Evolutionary conservation across 768 basidiomycete species (phyloP).

Genomic region (Tylopilus intermedius): DNA sequence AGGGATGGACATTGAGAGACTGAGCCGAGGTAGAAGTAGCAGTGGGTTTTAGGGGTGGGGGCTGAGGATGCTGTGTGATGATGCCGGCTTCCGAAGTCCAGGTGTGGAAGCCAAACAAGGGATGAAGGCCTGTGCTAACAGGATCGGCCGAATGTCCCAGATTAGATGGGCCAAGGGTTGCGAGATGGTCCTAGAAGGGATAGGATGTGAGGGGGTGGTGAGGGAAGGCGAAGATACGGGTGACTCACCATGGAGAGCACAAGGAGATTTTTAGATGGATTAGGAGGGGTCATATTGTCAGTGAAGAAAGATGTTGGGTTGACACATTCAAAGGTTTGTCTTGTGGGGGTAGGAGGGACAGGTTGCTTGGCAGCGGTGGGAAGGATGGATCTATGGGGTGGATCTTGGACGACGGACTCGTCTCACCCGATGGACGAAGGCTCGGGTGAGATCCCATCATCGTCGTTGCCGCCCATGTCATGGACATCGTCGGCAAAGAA

Average conservation of each 20-base stretch:
- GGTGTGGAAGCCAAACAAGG: slow-evolving; percentile 24
- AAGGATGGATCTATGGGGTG: slow-evolving; percentile 1
- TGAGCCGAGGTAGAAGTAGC: slow-evolving; percentile 5
- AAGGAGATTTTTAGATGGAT: slow-evolving; percentile 27
- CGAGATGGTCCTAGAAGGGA: slow-evolving; percentile 24
- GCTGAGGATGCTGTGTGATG: slow-evolving; percentile 16
- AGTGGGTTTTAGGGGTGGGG: slow-evolving; percentile 6
- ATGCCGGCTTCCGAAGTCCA: slow-evolving; percentile 32
- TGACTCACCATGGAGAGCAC: slow-evolving; percentile 28
- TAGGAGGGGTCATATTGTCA: slow-evolving; percentile 16
- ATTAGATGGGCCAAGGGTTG: slow-evolving; percentile 26
- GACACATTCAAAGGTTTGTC: slow-evolving; percentile 25
- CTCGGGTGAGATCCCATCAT: slow-evolving; percentile 3
- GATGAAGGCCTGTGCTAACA: slow-evolving; percentile 5
- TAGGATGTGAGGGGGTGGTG: slow-evolving; percentile 4
- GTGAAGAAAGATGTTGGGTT: slow-evolving; percentile 26
- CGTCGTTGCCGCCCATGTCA: slow-evolving; percentile 17
- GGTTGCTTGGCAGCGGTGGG: slow-evolving; percentile 9
- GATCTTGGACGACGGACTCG: slow-evolving; percentile 18
- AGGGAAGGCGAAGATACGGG: not conserved
- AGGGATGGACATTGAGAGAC: slow-evolving; percentile 17
- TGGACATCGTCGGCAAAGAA: slow-evolving; percentile 28
- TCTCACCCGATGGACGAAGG: slow-evolving; percentile 19
- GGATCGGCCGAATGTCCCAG: slow-evolving; percentile 20
- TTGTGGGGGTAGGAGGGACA: slow-evolving; percentile 20